These are phyloP conservation scores for Drosera spatulata DNA, from an alignment of 179 eudicot genomes.

Conservation along the genomic window DNA sequence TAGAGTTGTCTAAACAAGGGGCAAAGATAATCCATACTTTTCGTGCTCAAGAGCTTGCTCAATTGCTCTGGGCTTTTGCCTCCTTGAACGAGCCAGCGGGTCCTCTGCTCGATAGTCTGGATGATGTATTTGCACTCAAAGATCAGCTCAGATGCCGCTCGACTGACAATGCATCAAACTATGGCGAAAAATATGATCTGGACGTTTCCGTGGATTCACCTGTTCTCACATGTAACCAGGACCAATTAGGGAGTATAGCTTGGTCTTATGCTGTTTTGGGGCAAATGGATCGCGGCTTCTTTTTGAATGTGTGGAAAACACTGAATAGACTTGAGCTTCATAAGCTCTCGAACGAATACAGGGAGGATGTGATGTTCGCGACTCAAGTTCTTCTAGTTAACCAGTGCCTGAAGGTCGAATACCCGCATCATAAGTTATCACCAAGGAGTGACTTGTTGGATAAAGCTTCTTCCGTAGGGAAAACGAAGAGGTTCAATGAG, in stretches of 20 bases:
- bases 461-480: slow-evolving; percentile 60
- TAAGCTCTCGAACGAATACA: slow-evolving; percentile 58
- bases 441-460: slow-evolving; percentile 53
- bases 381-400: slow-evolving; percentile 77
- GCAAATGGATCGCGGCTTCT: slow-evolving; percentile 48
- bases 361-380: slow-evolving; percentile 89
- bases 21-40: slow-evolving; percentile 56
- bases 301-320: slow-evolving; percentile 56
- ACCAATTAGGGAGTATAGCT: slow-evolving; percentile 81
- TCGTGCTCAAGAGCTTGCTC: slow-evolving; percentile 82
- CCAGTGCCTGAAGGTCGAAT: slow-evolving; percentile 79
- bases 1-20: slow-evolving; percentile 51
- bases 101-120: slow-evolving; percentile 56
- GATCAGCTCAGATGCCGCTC: slow-evolving; percentile 36
- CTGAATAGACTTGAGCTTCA: slow-evolving; percentile 54
- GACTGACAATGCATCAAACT: slow-evolving; percentile 12
- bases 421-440: slow-evolving; percentile 42
- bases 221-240: slow-evolving; percentile 41
- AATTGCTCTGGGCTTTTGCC: slow-evolving; percentile 89
- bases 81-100: slow-evolving; percentile 65
- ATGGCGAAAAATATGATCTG: slow-evolving; percentile 11
- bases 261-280: slow-evolving; percentile 93
- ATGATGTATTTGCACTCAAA: slow-evolving; percentile 30
- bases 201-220: slow-evolving; percentile 13
- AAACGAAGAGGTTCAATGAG: slow-evolving; percentile 73